These are phyloP conservation scores for Pseudogymnoascus sp. DNA, from an alignment of 2,329 filamentous ascomycete genomes.

Conservation along the genomic window DNA sequence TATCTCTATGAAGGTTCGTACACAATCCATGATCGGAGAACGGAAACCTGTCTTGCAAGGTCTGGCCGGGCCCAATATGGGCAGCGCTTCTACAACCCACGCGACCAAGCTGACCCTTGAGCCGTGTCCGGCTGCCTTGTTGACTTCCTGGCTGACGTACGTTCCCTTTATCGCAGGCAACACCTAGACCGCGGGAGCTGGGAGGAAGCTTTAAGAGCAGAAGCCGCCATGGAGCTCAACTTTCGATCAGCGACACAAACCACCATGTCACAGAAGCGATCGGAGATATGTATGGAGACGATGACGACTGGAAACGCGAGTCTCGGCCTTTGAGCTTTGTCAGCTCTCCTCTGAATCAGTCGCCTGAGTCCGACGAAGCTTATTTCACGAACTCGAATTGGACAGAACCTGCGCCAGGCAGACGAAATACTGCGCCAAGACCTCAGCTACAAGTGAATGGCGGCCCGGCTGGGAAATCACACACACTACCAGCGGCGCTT, in stretches of 20 bases:
- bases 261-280: constrained; percentile 73
- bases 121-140: background rate
- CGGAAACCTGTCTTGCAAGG: background rate
- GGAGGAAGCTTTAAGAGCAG: constrained; percentile 29
- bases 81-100: background rate
- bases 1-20: constrained; percentile 9
- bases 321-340: constrained; percentile 54
- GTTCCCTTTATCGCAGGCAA: constrained; percentile 22
- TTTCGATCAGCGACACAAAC: constrained; percentile 56
- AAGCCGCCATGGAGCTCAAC: constrained; percentile 27
- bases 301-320: constrained; percentile 44
- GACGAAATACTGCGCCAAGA: constrained; percentile 1
- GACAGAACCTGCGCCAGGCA: constrained; percentile 20
- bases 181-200: constrained; percentile 29
- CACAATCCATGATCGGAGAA: background rate
- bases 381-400: constrained; percentile 20
- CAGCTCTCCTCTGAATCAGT: constrained; percentile 37
- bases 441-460: constrained; percentile 20
- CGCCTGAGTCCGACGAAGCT: constrained; percentile 26
- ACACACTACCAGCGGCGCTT: constrained; percentile 26
- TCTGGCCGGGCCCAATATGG: background rate
- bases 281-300: constrained; percentile 63
- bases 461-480: constrained; percentile 20
- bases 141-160: background rate
- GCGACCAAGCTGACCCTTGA: background rate